Evolutionary conservation across 2,329 filamentous ascomycete species (phyloP).

Genomic region (Niveomyces coronatus): DNA sequence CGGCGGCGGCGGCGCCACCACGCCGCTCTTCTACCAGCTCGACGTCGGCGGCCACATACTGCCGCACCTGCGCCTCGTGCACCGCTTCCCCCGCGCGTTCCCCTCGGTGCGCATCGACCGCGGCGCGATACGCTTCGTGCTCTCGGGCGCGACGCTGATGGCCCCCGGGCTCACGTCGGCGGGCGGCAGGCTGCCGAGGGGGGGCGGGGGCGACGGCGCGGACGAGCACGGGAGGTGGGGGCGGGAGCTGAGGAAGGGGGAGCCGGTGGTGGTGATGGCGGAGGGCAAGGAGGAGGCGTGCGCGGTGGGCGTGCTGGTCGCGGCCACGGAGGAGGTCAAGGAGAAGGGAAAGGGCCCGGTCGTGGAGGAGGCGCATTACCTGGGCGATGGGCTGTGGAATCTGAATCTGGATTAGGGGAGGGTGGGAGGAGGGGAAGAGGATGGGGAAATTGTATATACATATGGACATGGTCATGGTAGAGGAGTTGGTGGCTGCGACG

Average conservation of each 20-base stretch:
- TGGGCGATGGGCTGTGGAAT: slow-evolving; percentile 91
- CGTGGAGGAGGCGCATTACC: slow-evolving; percentile 85
- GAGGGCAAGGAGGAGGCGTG: slow-evolving; percentile 93
- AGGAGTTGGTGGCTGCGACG: slow-evolving; percentile 3
- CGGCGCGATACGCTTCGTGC: slow-evolving; percentile 91
- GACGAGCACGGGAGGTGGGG: slow-evolving; percentile 42
- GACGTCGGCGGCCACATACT: slow-evolving; percentile 63
- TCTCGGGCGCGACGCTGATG: slow-evolving; percentile 91
- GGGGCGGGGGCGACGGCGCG: slow-evolving; percentile 30
- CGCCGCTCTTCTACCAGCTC: slow-evolving; percentile 85
- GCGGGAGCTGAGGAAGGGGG: slow-evolving; percentile 63
- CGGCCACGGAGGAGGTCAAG: slow-evolving; percentile 86
- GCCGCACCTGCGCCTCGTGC: slow-evolving; percentile 81
- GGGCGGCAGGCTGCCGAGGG: slow-evolving; percentile 67
- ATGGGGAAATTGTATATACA: slow-evolving; percentile 1
- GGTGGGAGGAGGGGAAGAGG: neutral
- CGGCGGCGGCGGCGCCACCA: too few relatives aligned
- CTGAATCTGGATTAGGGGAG: slow-evolving; percentile 38
- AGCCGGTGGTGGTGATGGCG: slow-evolving; percentile 79
- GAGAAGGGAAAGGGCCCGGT: slow-evolving; percentile 88
- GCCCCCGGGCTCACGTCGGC: slow-evolving; percentile 80
- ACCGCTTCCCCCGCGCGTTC: slow-evolving; percentile 79
- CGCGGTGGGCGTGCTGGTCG: slow-evolving; percentile 73
- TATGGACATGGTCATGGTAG: slow-evolving; percentile 1
- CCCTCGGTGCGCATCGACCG: slow-evolving; percentile 83